phyloP scores from a whole-genome alignment of 305 asterid genomes.

The Caryopteris hybrid region DNA sequence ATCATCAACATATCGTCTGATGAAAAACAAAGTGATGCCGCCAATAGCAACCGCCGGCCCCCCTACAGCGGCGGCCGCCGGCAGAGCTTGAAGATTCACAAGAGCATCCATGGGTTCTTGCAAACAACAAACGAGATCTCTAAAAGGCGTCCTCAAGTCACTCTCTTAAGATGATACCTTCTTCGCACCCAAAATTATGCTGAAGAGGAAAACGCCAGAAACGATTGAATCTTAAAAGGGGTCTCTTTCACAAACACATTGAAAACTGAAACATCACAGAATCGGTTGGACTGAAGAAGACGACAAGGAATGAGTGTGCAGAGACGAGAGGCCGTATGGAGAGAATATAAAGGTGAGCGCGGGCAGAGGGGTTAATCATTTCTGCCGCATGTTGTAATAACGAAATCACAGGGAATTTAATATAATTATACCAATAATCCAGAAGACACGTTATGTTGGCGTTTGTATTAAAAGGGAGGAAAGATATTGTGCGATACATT shows the following conservation, averaged over 20 bases:
- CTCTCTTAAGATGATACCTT: too few relatives aligned
- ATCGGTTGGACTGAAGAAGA: background rate
- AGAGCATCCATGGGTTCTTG: slow-evolving; percentile 48
- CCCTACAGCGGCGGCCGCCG: slow-evolving; percentile 45
- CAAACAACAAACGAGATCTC: background rate
- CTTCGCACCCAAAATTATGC: background rate
- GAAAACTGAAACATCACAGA: background rate
- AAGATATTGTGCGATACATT: too few relatives aligned
- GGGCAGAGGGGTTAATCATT: background rate
- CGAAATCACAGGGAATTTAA: background rate
- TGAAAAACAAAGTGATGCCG: slow-evolving; percentile 51
- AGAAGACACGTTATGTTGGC: too few relatives aligned
- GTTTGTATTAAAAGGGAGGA: too few relatives aligned
- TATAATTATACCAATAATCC: background rate
- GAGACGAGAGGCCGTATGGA: background rate
- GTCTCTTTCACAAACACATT: background rate
- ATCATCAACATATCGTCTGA: slow-evolving; percentile 33
- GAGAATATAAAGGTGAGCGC: background rate
- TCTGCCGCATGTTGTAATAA: too few relatives aligned
- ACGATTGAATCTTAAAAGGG: background rate
- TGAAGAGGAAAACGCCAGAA: slow-evolving; percentile 5
- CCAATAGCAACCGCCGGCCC: slow-evolving; percentile 60
- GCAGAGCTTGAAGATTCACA: slow-evolving; percentile 41
- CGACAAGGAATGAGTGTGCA: background rate
- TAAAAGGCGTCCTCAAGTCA: too few relatives aligned